A percentile compares a stretch with the other conserved stretches of the same genome.
Evolutionary conservation across 441 rosid genomes (phyloP).

Genomic region (Eruca vesicaria): DNA sequence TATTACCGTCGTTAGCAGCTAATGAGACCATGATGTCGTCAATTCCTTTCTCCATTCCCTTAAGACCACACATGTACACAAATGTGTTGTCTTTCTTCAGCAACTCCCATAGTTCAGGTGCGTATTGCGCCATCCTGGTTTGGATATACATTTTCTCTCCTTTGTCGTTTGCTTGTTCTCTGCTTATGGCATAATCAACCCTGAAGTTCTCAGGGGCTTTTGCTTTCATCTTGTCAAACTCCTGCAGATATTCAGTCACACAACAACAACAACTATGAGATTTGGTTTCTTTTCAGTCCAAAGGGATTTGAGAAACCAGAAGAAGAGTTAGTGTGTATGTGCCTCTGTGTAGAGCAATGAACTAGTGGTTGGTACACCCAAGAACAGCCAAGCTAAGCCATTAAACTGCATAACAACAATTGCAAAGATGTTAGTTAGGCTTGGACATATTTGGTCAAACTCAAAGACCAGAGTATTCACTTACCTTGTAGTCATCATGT

Average conservation of each 20-base stretch:
- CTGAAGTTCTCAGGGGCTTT: constrained; percentile 71
- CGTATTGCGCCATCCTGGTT: constrained; percentile 87
- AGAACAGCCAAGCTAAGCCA: constrained; percentile 93
- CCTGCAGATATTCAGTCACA: constrained; percentile 39
- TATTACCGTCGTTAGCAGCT: constrained; percentile 76
- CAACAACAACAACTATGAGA: not conserved
- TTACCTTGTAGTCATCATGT: constrained; percentile 78
- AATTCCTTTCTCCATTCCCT: constrained; percentile 96
- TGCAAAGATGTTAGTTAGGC: constrained; percentile 4
- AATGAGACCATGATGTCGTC: constrained; percentile 80
- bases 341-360: constrained; percentile 91
- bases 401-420: constrained; percentile 51
- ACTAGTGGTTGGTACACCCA: constrained; percentile 92
- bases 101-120: constrained; percentile 80
- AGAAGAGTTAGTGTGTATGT: constrained; percentile 6
- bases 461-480: not conserved
- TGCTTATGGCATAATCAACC: constrained; percentile 81
- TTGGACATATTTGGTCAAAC: not conserved
- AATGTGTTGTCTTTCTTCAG: constrained; percentile 86
- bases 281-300: not conserved
- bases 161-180: constrained; percentile 78
- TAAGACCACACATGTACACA: constrained; percentile 89
- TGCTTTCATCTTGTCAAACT: constrained; percentile 83
- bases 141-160: constrained; percentile 97
- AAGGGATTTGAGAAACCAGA: not conserved